Evolutionary conservation across 345 rosid species (phyloP).

Genomic region (Eucalyptus polybractea): DNA sequence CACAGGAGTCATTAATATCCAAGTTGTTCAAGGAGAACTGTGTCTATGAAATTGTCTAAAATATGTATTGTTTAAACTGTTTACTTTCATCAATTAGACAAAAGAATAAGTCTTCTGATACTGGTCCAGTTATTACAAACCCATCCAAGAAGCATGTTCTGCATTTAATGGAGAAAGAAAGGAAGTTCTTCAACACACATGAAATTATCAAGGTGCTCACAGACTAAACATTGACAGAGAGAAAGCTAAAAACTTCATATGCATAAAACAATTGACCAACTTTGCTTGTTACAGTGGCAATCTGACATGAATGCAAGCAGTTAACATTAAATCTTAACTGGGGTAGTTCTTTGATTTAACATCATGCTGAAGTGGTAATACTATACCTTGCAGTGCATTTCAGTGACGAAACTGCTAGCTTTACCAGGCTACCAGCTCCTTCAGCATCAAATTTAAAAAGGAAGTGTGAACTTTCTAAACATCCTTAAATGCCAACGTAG

Average conservation of each 20-base stretch:
- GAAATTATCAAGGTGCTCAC: neutral
- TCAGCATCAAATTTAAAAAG: neutral
- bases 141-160: neutral
- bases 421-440: neutral
- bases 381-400: neutral
- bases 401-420: neutral
- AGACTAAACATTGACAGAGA: neutral
- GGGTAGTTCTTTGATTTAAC: neutral
- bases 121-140: neutral
- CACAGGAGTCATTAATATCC: neutral
- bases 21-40: neutral
- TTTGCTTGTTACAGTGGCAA: neutral
- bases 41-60: neutral
- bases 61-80: neutral
- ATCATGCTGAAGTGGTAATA: neutral
- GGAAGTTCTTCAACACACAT: neutral
- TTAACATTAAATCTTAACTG: neutral
- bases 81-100: neutral
- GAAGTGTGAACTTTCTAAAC: neutral
- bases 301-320: neutral
- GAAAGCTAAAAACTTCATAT: neutral
- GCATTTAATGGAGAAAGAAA: neutral
- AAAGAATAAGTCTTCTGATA: neutral
- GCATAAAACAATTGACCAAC: neutral
- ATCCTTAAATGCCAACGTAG: neutral